Evolutionary conservation across 768 basidiomycete genomes (phyloP).

Genomic region (Auricularia heimuer): DNA sequence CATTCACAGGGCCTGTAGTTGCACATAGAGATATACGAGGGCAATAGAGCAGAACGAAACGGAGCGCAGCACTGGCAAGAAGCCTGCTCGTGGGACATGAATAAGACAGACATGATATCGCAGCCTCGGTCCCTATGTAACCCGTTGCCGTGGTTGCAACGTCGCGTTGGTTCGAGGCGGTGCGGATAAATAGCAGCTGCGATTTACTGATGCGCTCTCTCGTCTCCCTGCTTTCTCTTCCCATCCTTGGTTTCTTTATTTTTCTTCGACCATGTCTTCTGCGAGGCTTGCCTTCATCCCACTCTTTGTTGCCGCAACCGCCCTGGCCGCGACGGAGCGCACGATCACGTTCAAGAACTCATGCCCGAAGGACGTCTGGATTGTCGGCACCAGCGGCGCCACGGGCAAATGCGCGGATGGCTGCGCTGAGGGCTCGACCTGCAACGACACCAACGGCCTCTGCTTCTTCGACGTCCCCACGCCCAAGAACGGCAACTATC

Average conservation of each 20-base stretch:
- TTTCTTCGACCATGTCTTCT: not conserved
- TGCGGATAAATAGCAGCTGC: no score
- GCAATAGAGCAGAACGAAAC: no score
- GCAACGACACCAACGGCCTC: slow-evolving; percentile 4
- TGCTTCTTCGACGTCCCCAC: slow-evolving; percentile 8
- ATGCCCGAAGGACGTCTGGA: slow-evolving; percentile 6
- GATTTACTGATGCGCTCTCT: not conserved
- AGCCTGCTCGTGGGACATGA: no score
- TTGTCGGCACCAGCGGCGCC: slow-evolving; percentile 5
- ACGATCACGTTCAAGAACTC: slow-evolving; percentile 2
- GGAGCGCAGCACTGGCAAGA: no score
- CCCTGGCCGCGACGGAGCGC: not conserved
- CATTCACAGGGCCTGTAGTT: no score
- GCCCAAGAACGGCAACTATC: slow-evolving; percentile 4
- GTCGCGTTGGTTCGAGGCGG: no score
- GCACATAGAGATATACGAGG: no score
- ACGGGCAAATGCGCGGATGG: slow-evolving; percentile 6
- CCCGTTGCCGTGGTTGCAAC: no score
- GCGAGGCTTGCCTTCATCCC: not conserved
- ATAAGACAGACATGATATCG: no score
- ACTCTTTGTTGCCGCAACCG: not conserved
- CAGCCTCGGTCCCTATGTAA: no score
- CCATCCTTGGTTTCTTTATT: not conserved
- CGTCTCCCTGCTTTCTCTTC: not conserved
- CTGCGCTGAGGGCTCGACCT: slow-evolving; percentile 6